Evolutionary conservation across 2,329 filamentous ascomycete genomes (phyloP).

Genomic region (Claviceps lovelessii): DNA sequence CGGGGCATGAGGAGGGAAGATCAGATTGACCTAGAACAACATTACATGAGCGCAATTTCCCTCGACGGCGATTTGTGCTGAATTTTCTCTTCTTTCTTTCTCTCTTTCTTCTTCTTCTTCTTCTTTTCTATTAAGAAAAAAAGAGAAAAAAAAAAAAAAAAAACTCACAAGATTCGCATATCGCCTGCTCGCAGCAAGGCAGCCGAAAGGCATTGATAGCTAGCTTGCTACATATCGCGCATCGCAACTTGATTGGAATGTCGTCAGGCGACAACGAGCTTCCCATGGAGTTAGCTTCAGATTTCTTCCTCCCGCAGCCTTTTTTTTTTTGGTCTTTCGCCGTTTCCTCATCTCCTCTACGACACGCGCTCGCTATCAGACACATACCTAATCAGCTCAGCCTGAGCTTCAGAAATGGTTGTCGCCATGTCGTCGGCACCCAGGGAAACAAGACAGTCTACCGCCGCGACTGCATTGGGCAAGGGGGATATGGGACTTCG

Average conservation of each 20-base stretch:
- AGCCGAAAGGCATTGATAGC: slow-evolving; percentile 82
- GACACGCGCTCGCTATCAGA: not conserved
- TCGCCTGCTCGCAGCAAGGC: slow-evolving; percentile 88
- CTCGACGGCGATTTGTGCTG: not conserved
- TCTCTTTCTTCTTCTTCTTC: too few relatives aligned
- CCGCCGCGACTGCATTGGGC: slow-evolving; percentile 6
- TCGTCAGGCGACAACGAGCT: slow-evolving; percentile 70
- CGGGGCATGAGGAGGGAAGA: slow-evolving; percentile 67
- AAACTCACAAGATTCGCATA: slow-evolving; percentile 67
- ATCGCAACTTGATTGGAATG: slow-evolving; percentile 91
- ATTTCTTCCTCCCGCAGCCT: not conserved
- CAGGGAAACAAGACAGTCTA: slow-evolving; percentile 6
- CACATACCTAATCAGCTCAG: slow-evolving; percentile 43
- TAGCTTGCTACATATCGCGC: slow-evolving; percentile 82
- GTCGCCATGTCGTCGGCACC: slow-evolving; percentile 19
- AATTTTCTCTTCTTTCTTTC: too few relatives aligned
- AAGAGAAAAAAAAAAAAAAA: not conserved
- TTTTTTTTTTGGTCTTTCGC: not conserved
- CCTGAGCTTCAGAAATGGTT: slow-evolving; percentile 34
- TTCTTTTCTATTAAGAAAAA: too few relatives aligned
- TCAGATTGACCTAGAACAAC: slow-evolving; percentile 52
- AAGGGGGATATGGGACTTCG: not conserved
- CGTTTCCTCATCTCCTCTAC: not conserved
- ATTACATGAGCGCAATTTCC: slow-evolving; percentile 1
- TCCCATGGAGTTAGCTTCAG: slow-evolving; percentile 6